These are phyloP conservation scores for Kernera saxatilis DNA, from an alignment of 345 rosid genomes.

Conservation along the genomic window DNA sequence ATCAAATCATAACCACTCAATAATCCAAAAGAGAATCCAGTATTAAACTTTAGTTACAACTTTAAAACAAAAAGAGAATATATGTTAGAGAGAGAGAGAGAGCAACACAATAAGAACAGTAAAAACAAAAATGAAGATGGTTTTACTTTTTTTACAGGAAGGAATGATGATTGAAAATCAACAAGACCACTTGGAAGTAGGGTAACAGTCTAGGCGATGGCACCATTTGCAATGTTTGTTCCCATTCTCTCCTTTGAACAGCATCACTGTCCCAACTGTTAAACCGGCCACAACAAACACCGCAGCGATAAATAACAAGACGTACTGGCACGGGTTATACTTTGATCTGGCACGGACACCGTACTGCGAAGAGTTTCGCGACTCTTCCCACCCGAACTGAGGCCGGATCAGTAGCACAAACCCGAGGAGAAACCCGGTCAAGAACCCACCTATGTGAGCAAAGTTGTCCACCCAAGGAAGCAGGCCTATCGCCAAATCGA, in stretches of 20 bases:
- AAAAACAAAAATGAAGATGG: neutral
- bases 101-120: neutral
- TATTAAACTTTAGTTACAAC: neutral
- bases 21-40: neutral
- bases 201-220: slow-evolving; percentile 77
- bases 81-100: neutral
- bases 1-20: neutral
- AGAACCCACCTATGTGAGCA: slow-evolving; percentile 85
- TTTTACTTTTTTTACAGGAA: neutral
- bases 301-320: slow-evolving; percentile 37
- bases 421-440: slow-evolving; percentile 65
- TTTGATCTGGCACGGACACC: slow-evolving; percentile 47
- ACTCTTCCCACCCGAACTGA: slow-evolving; percentile 69
- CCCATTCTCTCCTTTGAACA: slow-evolving; percentile 73
- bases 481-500: slow-evolving; percentile 70
- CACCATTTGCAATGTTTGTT: slow-evolving; percentile 91
- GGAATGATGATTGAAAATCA: slow-evolving; percentile 2
- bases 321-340: slow-evolving; percentile 73
- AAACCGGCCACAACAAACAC: slow-evolving; percentile 49
- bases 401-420: slow-evolving; percentile 62
- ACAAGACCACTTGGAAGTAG: slow-evolving; percentile 76
- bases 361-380: slow-evolving; percentile 38
- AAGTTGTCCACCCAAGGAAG: slow-evolving; percentile 96
- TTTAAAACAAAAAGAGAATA: neutral
- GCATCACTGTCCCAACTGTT: slow-evolving; percentile 57